These are phyloP conservation scores for Orychophragmus violaceus DNA, from an alignment of 345 rosid genomes.

Conservation along the genomic window DNA sequence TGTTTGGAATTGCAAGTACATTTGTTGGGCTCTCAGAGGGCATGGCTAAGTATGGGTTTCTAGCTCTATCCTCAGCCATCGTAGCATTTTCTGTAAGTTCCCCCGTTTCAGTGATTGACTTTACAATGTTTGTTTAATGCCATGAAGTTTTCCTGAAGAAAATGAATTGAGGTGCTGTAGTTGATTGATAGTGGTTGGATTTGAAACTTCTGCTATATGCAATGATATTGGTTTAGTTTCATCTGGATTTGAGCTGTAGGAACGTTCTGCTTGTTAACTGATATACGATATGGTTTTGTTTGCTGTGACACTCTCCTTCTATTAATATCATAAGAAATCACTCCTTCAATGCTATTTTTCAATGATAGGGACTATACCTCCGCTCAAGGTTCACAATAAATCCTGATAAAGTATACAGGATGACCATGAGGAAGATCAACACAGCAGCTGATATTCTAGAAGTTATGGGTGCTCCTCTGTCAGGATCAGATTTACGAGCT, in stretches of 20 bases:
- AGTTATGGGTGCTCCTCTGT: conserved; percentile 97
- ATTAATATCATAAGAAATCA: not conserved
- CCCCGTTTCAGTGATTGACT: not conserved
- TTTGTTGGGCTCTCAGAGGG: conserved; percentile 84
- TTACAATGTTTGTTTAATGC: not conserved
- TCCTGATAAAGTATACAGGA: conserved; percentile 87
- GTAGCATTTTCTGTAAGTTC: conserved; percentile 76
- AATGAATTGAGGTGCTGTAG: not conserved
- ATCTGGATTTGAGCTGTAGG: not conserved
- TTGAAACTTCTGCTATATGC: not conserved
- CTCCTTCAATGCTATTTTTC: not conserved
- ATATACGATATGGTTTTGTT: not conserved
- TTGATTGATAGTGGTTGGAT: not conserved
- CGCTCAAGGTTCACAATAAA: conserved; percentile 76
- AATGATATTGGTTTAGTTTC: not conserved
- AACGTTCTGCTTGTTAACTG: not conserved
- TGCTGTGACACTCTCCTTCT: not conserved
- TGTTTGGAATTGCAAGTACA: conserved; percentile 82
- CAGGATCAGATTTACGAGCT: conserved; percentile 77
- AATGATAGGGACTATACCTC: conserved; percentile 60
- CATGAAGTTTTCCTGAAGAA: not conserved
- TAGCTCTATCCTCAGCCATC: conserved; percentile 80
- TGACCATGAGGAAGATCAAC: conserved; percentile 79
- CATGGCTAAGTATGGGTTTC: conserved; percentile 86
- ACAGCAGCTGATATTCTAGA: conserved; percentile 91